These are phyloP conservation scores for Fraxinus xanthoxyloides DNA, from an alignment of 305 asterid species.

Conservation along the genomic window DNA sequence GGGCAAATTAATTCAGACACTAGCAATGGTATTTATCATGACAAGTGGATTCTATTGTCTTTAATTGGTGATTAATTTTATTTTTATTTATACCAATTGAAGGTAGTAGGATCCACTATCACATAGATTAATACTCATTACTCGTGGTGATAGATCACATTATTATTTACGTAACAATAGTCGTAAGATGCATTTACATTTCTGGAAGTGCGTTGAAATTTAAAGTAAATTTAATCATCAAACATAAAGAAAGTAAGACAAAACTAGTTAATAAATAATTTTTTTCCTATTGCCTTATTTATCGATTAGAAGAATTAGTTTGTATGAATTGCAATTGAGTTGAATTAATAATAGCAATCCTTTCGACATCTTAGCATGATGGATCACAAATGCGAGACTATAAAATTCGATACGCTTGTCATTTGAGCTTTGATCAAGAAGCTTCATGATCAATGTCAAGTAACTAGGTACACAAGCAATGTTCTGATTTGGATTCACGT, in stretches of 20 bases:
- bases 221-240: neutral
- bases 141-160: neutral
- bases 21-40: too few species aligned
- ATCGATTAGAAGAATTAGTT: neutral
- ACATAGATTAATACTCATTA: neutral
- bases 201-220: neutral
- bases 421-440: neutral
- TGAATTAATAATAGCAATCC: neutral
- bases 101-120: neutral
- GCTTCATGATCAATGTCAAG: neutral
- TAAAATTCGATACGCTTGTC: neutral
- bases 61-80: too few species aligned
- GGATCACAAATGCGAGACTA: neutral
- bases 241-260: neutral
- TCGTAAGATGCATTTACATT: neutral
- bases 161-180: too few species aligned
- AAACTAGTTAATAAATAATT: too few species aligned
- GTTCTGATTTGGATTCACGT: neutral
- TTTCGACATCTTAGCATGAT: neutral
- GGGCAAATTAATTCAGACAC: too few species aligned
- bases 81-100: too few species aligned
- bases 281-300: neutral
- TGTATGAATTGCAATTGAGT: neutral
- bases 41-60: too few species aligned
- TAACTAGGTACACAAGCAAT: neutral